phyloP scores from a whole-genome alignment of 1,284 basidiomycete genomes.

The Lentinula novae-zelandiae region DNA sequence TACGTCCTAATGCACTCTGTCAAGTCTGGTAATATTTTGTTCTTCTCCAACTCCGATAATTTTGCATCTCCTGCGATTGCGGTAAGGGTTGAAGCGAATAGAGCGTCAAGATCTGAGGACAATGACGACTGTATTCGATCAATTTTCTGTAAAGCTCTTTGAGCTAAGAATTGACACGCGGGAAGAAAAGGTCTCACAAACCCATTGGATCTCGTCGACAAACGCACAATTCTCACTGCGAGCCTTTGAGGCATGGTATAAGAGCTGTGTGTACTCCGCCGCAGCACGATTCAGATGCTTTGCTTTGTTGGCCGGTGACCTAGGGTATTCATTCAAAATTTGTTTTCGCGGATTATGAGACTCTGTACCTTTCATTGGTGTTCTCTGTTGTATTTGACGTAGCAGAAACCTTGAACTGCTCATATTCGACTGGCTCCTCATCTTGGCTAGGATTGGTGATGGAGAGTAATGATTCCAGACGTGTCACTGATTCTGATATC shows the following conservation, averaged over 20 bases:
- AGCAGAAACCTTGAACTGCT: conserved; percentile 27
- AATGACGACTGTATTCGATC: conserved; percentile 77
- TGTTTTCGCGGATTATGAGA: neutral
- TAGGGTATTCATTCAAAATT: conserved; percentile 23
- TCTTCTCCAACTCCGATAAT: conserved; percentile 56
- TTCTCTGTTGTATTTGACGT: conserved; percentile 31
- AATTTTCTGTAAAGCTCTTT: conserved; percentile 54
- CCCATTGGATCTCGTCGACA: conserved; percentile 81
- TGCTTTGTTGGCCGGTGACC: conserved; percentile 61
- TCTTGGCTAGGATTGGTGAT: conserved; percentile 54
- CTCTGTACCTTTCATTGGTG: conserved; percentile 23
- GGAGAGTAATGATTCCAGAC: conserved; percentile 77
- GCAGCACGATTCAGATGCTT: conserved; percentile 87
- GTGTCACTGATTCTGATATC: conserved; percentile 81
- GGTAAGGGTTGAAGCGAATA: conserved; percentile 60
- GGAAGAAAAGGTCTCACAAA: conserved; percentile 44
- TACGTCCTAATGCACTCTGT: conserved; percentile 83
- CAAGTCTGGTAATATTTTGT: conserved; percentile 60
- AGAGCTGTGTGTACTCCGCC: conserved; percentile 87
- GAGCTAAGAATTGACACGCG: conserved; percentile 16
- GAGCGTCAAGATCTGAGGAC: conserved; percentile 78
- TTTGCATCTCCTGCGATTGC: conserved; percentile 44
- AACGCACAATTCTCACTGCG: conserved; percentile 71
- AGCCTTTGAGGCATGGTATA: conserved; percentile 87
- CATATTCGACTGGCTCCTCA: conserved; percentile 26